Percentiles rank a stretch among this genome's conserved stretches.
These are phyloP conservation scores for Kodamaea jinghongensis DNA, from an alignment of 805 yeast genomes.

Conservation along the genomic window DNA sequence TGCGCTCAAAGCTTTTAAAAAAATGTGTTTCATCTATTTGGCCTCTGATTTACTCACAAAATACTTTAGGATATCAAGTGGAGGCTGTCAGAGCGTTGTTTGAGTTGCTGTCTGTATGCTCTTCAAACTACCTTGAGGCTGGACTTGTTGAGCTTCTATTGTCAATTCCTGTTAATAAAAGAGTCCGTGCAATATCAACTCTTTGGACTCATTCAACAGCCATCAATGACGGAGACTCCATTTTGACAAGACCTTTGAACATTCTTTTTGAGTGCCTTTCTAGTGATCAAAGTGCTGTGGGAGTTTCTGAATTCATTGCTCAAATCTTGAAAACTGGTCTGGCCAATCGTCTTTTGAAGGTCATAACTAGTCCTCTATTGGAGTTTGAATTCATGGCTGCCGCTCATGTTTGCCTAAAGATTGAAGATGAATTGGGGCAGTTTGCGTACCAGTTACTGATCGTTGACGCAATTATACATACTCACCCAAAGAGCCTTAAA, in stretches of 20 bases:
- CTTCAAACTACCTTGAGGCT: slow-evolving; percentile 64
- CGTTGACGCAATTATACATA: slow-evolving; percentile 49
- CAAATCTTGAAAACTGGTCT: slow-evolving; percentile 49
- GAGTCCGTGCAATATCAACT: slow-evolving; percentile 55
- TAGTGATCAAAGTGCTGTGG: slow-evolving; percentile 41
- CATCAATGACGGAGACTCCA: slow-evolving; percentile 46
- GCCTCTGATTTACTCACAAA: slow-evolving; percentile 47
- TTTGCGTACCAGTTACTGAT: slow-evolving; percentile 61
- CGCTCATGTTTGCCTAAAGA: slow-evolving; percentile 23
- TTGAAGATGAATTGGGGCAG: slow-evolving; percentile 58
- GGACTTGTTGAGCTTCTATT: slow-evolving; percentile 59
- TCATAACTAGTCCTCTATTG: slow-evolving; percentile 55
- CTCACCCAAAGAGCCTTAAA: slow-evolving; percentile 42
- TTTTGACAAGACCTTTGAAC: slow-evolving; percentile 63
- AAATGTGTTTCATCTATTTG: slow-evolving; percentile 49
- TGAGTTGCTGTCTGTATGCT: slow-evolving; percentile 53
- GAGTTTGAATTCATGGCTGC: slow-evolving; percentile 34
- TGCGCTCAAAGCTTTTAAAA: slow-evolving; percentile 40
- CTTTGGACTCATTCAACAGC: slow-evolving; percentile 71
- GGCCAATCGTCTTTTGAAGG: slow-evolving; percentile 57
- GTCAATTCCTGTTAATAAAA: slow-evolving; percentile 27
- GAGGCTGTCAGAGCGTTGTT: slow-evolving; percentile 68
- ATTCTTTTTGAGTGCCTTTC: slow-evolving; percentile 63
- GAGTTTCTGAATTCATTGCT: slow-evolving; percentile 50
- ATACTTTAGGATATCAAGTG: slow-evolving; percentile 57